Evolutionary conservation across 2,329 filamentous ascomycete genomes (phyloP).

Genomic region (Graphilbum ipis-grandicollis): DNA sequence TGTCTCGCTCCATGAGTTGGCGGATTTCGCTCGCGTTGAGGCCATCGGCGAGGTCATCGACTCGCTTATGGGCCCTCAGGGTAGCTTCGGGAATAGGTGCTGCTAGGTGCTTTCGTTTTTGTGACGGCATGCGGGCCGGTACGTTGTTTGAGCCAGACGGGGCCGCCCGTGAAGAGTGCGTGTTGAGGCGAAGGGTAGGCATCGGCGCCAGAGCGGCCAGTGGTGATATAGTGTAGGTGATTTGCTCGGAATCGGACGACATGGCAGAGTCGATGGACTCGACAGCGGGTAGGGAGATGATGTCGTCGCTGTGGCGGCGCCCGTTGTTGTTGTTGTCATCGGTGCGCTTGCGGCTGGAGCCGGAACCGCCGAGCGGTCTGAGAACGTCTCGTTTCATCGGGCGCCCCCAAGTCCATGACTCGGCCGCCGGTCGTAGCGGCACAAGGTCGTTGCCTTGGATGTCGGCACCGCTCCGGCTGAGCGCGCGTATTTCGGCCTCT

Average conservation of each 20-base stretch:
- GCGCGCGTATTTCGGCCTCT: constrained; percentile 75
- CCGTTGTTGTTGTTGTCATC: constrained; percentile 24
- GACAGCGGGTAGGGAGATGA: constrained; percentile 55
- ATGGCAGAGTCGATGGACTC: constrained; percentile 63
- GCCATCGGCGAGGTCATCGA: constrained; percentile 64
- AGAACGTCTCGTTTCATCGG: constrained; percentile 47
- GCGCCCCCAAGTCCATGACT: constrained; percentile 41
- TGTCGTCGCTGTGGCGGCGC: constrained; percentile 49
- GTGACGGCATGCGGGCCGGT: constrained; percentile 29
- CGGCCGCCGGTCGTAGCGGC: constrained; percentile 44
- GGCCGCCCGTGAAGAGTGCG: constrained; percentile 38
- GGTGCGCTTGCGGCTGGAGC: constrained; percentile 22
- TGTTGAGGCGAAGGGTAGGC: constrained; percentile 62
- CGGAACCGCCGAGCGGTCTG: constrained; percentile 31
- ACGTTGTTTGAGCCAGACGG: constrained; percentile 11
- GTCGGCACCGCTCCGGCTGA: constrained; percentile 36
- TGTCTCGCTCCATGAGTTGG: constrained; percentile 80
- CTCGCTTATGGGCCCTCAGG: constrained; percentile 40
- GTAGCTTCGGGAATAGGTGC: constrained; percentile 43
- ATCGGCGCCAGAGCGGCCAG: constrained; percentile 71
- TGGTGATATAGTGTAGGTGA: constrained; percentile 64
- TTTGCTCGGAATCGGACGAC: constrained; percentile 56
- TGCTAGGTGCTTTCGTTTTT: constrained; percentile 29
- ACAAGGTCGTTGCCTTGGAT: constrained; percentile 27
- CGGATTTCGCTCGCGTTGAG: constrained; percentile 71